Evolutionary conservation across 2,329 filamentous ascomycete species (phyloP).

Genomic region (Apiospora rasikravindrae): DNA sequence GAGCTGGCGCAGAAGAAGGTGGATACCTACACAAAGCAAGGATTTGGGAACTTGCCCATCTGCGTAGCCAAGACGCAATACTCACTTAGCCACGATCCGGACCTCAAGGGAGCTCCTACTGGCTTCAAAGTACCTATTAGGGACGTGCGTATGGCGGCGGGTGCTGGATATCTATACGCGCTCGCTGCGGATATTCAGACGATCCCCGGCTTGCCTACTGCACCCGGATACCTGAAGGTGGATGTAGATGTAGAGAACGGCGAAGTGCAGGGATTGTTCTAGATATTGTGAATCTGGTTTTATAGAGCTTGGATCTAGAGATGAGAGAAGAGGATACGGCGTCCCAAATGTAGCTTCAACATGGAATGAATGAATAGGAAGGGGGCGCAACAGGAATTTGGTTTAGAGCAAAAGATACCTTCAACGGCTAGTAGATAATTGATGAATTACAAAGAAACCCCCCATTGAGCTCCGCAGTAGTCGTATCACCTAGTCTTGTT

Average conservation of each 20-base stretch:
- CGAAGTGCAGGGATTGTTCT: conserved; percentile 89
- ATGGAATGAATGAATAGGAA: not conserved
- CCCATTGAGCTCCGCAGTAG: not conserved
- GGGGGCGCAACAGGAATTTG: conserved; percentile 10
- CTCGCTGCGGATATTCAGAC: conserved; percentile 98
- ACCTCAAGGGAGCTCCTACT: conserved; percentile 91
- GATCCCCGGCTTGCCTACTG: conserved; percentile 92
- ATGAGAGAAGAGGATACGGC: not conserved
- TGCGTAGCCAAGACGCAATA: conserved; percentile 99
- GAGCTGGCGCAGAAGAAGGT: conserved; percentile 96
- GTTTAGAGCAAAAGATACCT: conserved; percentile 18
- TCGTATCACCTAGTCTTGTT: not conserved
- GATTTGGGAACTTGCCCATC: conserved; percentile 90
- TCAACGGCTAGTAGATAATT: conserved; percentile 21
- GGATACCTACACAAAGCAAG: conserved; percentile 90
- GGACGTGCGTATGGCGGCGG: conserved; percentile 91
- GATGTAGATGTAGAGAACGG: conserved; percentile 84
- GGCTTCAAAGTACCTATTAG: conserved; percentile 95
- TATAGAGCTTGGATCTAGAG: not conserved
- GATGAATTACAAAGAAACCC: not conserved
- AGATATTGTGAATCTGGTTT: conserved; percentile 37
- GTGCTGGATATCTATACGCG: conserved; percentile 88
- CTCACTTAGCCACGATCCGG: conserved; percentile 89
- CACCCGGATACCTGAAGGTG: conserved; percentile 93
- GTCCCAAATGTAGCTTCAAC: conserved; percentile 15